Conservation (phyloP, 192 early-diverging fungal species). For the Cetraspora pellucida region DNA sequence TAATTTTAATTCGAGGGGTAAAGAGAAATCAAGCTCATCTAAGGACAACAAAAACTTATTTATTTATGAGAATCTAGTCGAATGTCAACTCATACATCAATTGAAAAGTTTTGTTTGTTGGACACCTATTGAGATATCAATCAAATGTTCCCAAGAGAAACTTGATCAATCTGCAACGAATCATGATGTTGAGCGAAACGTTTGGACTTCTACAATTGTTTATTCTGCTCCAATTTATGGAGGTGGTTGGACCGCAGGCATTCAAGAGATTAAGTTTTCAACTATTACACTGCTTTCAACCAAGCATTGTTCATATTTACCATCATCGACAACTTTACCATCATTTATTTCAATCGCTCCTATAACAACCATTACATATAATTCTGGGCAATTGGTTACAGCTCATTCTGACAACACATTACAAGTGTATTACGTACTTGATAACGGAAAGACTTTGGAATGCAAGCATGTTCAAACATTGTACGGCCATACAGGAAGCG, state of each 20-base stretch:
- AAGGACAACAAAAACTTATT: neutral
- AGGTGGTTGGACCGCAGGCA: slow-evolving; percentile 37
- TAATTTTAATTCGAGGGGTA: neutral
- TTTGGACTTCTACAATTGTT: slow-evolving; percentile 34
- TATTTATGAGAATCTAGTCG: neutral
- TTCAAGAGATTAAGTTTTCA: slow-evolving; percentile 38
- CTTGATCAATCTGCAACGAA: neutral
- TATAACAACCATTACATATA: slow-evolving; percentile 42
- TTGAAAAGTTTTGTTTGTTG: slow-evolving; percentile 40
- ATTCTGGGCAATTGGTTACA: slow-evolving; percentile 46
- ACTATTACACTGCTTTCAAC: slow-evolving; percentile 21
- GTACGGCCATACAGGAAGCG: slow-evolving; percentile 50
- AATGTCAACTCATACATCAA: slow-evolving; percentile 33
- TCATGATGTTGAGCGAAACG: neutral
- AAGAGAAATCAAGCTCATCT: neutral
- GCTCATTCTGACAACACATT: slow-evolving; percentile 54
- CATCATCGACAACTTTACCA: slow-evolving; percentile 5
- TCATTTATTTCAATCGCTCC: slow-evolving; percentile 29
- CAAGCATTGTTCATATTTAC: slow-evolving; percentile 7
- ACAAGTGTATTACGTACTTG: slow-evolving; percentile 45
- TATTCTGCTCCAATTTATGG: slow-evolving; percentile 39
- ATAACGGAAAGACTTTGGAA: slow-evolving; percentile 13
- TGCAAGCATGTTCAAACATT: slow-evolving; percentile 45
- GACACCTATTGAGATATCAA: slow-evolving; percentile 33
- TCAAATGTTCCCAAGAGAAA: slow-evolving; percentile 19